Percentiles rank a stretch among this genome's conserved stretches.
phyloP scores from a whole-genome alignment of 176 grass and related monocot genomes.

The Lolium rigidum region DNA sequence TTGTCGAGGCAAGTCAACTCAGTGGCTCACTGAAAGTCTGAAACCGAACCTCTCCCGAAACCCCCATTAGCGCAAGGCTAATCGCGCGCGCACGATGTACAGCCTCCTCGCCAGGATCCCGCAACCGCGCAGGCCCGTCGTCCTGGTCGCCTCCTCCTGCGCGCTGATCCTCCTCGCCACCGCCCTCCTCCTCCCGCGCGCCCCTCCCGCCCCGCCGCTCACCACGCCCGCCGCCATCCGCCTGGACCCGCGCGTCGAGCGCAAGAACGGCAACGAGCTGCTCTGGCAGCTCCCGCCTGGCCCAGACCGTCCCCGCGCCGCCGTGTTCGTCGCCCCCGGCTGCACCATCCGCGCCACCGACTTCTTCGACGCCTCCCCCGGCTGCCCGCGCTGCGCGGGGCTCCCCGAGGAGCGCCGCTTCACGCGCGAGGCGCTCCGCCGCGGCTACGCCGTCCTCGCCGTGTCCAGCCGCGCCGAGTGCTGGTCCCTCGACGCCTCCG shows the following conservation, averaged over 20 bases:
- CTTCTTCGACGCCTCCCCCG: constrained; percentile 81
- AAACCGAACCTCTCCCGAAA: constrained; percentile 8
- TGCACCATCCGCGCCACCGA: constrained; percentile 83
- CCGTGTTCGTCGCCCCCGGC: constrained; percentile 78
- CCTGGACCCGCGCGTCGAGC: constrained; percentile 59
- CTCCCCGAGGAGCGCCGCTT: constrained; percentile 90
- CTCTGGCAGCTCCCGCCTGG: constrained; percentile 73
- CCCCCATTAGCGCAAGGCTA: not conserved
- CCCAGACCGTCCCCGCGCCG: constrained; percentile 54
- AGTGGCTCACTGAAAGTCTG: not conserved
- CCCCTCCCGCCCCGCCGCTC: not conserved
- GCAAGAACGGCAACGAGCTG: constrained; percentile 69
- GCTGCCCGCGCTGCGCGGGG: constrained; percentile 66
- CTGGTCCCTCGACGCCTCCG: constrained; percentile 53
- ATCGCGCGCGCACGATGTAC: constrained; percentile 27
- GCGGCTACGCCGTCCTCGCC: constrained; percentile 68
- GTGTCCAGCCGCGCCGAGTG: constrained; percentile 78
- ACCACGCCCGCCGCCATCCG: constrained; percentile 32
- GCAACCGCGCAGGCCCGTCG: not conserved
- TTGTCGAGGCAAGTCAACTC: not conserved
- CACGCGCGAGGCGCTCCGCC: constrained; percentile 63
- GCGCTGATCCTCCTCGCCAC: constrained; percentile 53
- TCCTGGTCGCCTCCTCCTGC: constrained; percentile 29
- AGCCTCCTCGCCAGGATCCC: constrained; percentile 33
- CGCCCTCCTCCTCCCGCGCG: constrained; percentile 36